Evolutionary conservation across 2,329 filamentous ascomycete genomes (phyloP).

Genomic region (Aspergillus arachidicola): DNA sequence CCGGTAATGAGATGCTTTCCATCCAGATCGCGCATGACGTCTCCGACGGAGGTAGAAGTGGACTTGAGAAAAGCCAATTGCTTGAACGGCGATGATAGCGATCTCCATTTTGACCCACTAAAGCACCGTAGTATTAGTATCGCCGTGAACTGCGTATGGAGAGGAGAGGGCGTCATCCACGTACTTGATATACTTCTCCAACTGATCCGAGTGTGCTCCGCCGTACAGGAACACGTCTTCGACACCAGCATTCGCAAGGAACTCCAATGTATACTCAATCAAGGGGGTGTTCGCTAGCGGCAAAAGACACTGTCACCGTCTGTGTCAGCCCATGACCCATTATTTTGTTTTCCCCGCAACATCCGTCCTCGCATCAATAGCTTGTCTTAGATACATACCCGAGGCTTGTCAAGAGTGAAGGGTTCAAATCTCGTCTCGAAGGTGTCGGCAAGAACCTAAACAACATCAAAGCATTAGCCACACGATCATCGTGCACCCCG

Average conservation of each 20-base stretch:
- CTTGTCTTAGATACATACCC: slow-evolving; percentile 59
- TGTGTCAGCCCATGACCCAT: slow-evolving; percentile 5
- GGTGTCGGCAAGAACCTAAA: slow-evolving; percentile 84
- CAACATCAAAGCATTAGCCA: slow-evolving; percentile 16
- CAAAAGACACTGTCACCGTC: slow-evolving; percentile 71
- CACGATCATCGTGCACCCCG: background rate
- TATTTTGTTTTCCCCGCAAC: background rate
- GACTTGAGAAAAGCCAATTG: slow-evolving; percentile 83
- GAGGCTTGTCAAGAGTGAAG: slow-evolving; percentile 83
- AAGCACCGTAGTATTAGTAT: slow-evolving; percentile 8
- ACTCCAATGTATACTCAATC: slow-evolving; percentile 97
- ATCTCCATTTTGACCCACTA: slow-evolving; percentile 72
- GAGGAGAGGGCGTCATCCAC: slow-evolving; percentile 14
- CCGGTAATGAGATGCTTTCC: slow-evolving; percentile 80
- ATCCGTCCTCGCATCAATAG: slow-evolving; percentile 5
- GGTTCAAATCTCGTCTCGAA: slow-evolving; percentile 91
- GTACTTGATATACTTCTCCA: slow-evolving; percentile 80
- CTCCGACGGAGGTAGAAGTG: slow-evolving; percentile 82
- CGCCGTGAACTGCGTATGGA: background rate
- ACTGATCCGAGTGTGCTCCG: slow-evolving; percentile 79
- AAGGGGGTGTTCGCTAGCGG: slow-evolving; percentile 91
- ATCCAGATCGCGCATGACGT: slow-evolving; percentile 93
- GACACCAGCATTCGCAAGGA: slow-evolving; percentile 92
- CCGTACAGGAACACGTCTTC: slow-evolving; percentile 92
- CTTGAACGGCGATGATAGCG: slow-evolving; percentile 76